Base-by-base conservation (phyloP, 164 flowering plant genomes). In the Akebia trifoliata region DNA sequence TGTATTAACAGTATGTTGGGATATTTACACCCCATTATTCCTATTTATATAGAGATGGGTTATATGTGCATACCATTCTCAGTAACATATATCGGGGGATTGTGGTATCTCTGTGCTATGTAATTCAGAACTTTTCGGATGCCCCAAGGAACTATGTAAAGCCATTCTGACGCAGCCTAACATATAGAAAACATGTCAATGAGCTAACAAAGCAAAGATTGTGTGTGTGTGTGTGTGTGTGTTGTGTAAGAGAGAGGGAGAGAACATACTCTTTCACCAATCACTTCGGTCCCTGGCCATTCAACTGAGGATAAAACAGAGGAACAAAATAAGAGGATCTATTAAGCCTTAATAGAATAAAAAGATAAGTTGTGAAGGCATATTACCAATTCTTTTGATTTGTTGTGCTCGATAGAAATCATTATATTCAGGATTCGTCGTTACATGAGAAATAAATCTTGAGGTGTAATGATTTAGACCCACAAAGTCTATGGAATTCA, bases 101-200 rank as follows among this genome's bases (percentile, higher is more conserved):
- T 79, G 52, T 74, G 75, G 72, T 91, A 88, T 68, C 59, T 80
- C 55, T 72, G 64, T 1, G 81, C 58, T 44, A 86, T 60, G 74
- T 83, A 78, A 62, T 78, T 85, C 50, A 91, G 81, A 72, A 80
- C 50, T 69, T 77, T 86, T 52, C 81, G 64, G 32, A 91, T 32
- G 37, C 98, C 98, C 98, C 98, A 88, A 59, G 98, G 98, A 68
- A 85, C 95, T 64, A 88, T 71, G 55, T 84, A 91, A 42, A 91
- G 95, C 96, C 96, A 91, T 15, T 76, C 69, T 43, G 96, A 91
- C 54, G 96, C 96, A 32, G 95, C 98, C 96, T 91, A 77, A 54
- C 48, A 76, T 22, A n/a, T 11, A 47, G n/a, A 48, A 59, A 54
- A 51, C 0, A 12, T 17, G 31, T 54, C 26, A 44, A 46, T 29